Evolutionary conservation across 2,329 filamentous ascomycete species (phyloP).

Genomic region (Fusarium proliferatum): DNA sequence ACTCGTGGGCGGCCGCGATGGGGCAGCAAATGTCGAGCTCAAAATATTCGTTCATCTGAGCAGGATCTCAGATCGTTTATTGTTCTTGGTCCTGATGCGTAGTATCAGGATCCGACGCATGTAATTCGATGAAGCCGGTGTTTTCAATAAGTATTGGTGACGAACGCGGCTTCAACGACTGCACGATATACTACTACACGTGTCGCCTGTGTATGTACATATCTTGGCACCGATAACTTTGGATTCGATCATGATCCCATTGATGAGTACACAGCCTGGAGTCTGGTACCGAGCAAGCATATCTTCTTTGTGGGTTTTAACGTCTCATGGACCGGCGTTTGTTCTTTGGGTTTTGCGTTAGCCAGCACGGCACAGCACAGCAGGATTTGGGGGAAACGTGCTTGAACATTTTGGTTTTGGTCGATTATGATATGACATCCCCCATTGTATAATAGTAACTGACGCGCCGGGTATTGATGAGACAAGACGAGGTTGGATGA

Average conservation of each 20-base stretch:
- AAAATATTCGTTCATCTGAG: constrained; percentile 51
- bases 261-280: constrained; percentile 37
- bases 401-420: constrained; percentile 24
- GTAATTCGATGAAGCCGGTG: constrained; percentile 16
- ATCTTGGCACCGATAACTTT: constrained; percentile 3
- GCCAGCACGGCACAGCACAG: constrained; percentile 3
- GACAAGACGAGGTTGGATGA: constrained; percentile 7
- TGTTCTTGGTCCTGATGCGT: constrained; percentile 11
- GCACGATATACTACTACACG: constrained; percentile 19
- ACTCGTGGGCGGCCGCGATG: constrained; percentile 53
- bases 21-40: constrained; percentile 41
- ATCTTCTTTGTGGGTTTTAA: constrained; percentile 24
- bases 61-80: constrained; percentile 30
- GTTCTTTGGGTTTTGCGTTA: constrained; percentile 19
- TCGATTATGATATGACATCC: constrained; percentile 35
- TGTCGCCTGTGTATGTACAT: constrained; percentile 3
- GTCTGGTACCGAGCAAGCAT: constrained; percentile 35
- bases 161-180: constrained; percentile 27
- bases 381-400: constrained; percentile 4
- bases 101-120: constrained; percentile 4
- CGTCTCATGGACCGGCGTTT: constrained; percentile 42
- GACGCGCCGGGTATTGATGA: constrained; percentile 2
- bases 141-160: constrained; percentile 23
- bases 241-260: constrained; percentile 19
- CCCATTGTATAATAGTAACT: constrained; percentile 37